These are phyloP conservation scores for Eucalyptus regnans DNA, from an alignment of 345 rosid species.

Conservation along the genomic window DNA sequence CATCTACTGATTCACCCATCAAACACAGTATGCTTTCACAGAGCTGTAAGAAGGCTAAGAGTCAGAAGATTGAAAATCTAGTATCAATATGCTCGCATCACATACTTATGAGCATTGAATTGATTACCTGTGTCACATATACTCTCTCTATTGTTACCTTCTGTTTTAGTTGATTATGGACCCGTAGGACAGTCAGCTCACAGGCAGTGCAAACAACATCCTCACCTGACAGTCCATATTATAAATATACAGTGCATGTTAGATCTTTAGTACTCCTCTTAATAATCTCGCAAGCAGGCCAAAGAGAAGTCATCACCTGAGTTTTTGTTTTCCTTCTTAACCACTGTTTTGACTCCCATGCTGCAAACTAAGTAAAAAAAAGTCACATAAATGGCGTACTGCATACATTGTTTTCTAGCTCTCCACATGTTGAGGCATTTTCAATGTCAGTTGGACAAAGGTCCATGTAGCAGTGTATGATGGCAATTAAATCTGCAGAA, in stretches of 20 bases:
- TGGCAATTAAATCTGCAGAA: neutral
- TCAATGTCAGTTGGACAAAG: neutral
- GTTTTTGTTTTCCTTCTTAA: slow-evolving; percentile 13
- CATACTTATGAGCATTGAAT: neutral
- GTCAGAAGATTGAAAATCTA: neutral
- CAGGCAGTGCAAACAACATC: slow-evolving; percentile 33
- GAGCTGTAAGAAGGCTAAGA: slow-evolving; percentile 12
- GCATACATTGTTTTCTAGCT: neutral
- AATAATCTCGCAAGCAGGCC: slow-evolving; percentile 38
- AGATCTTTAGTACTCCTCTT: neutral
- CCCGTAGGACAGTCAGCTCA: slow-evolving; percentile 58
- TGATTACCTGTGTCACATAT: slow-evolving; percentile 37
- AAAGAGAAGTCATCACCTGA: slow-evolving; percentile 14
- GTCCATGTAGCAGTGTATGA: neutral
- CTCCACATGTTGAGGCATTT: neutral
- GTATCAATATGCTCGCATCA: neutral
- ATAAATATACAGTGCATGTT: neutral
- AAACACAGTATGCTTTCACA: slow-evolving; percentile 64
- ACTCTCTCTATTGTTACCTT: slow-evolving; percentile 39
- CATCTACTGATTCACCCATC: slow-evolving; percentile 39
- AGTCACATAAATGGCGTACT: neutral
- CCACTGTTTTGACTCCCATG: slow-evolving; percentile 20
- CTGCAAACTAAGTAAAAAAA: slow-evolving; percentile 5
- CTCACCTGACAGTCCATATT: neutral
- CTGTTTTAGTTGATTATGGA: slow-evolving; percentile 48